Conservation (phyloP, 495 filamentous ascomycete species). For the Penicillium pancosmium region DNA sequence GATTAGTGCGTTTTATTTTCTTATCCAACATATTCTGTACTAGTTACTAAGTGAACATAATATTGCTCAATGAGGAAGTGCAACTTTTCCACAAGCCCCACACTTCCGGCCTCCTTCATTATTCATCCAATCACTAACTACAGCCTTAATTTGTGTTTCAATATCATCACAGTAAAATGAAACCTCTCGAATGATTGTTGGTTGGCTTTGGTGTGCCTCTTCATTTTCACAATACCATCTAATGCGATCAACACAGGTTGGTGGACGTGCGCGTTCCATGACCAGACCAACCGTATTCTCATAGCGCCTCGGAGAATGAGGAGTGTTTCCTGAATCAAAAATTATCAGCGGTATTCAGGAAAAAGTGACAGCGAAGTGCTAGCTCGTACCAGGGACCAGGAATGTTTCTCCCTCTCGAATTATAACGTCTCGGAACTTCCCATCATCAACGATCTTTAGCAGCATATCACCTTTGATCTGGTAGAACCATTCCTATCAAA, state of each 20-base stretch:
- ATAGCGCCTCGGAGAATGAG: constrained; percentile 66
- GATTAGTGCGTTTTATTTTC: neutral
- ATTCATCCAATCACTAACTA: constrained; percentile 71
- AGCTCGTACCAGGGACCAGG: constrained; percentile 59
- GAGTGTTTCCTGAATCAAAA: constrained; percentile 62
- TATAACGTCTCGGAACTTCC: constrained; percentile 71
- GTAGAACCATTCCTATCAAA: constrained; percentile 78
- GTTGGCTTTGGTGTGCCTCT: constrained; percentile 26
- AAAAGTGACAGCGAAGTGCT: neutral
- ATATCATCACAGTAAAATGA: constrained; percentile 79
- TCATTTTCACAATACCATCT: constrained; percentile 76
- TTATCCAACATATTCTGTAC: too few relatives aligned
- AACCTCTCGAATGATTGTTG: constrained; percentile 68
- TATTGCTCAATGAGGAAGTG: neutral
- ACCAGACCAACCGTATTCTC: constrained; percentile 68
- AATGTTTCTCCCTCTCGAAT: constrained; percentile 90
- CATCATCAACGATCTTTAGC: constrained; percentile 70
- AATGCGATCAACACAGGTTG: constrained; percentile 64
- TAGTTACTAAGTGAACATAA: too few relatives aligned
- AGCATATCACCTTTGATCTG: constrained; percentile 83
- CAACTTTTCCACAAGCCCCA: constrained; percentile 59
- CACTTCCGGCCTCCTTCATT: constrained; percentile 67
- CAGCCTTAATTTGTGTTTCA: constrained; percentile 82
- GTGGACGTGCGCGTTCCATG: constrained; percentile 76
- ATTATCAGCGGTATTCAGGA: neutral